These are phyloP conservation scores for Chaetomium olivaceum DNA, from an alignment of 2,329 filamentous ascomycete species.

Conservation along the genomic window DNA sequence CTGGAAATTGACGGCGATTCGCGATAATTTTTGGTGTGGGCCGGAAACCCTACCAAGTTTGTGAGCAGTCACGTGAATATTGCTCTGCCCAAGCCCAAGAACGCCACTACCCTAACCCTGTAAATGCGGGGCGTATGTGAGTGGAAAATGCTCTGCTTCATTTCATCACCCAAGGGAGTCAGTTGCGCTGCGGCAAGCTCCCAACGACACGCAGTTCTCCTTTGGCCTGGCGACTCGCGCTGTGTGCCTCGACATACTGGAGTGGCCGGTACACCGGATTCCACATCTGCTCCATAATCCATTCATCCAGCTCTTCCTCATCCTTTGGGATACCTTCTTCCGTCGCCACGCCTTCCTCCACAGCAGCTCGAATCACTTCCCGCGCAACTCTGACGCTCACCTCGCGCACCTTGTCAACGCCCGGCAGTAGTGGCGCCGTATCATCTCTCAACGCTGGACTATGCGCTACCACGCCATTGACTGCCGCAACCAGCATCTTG, in stretches of 20 bases:
- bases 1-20: constrained; percentile 33
- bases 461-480: constrained; percentile 68
- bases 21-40: constrained; percentile 37
- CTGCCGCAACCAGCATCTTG: constrained; percentile 78
- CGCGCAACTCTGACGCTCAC: constrained; percentile 77
- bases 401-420: constrained; percentile 70
- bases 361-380: constrained; percentile 70
- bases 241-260: constrained; percentile 53
- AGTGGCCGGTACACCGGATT: constrained; percentile 67
- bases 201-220: constrained; percentile 57
- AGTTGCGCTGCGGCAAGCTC: constrained; percentile 35
- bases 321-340: constrained; percentile 63
- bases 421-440: constrained; percentile 69
- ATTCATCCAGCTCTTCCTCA: constrained; percentile 61
- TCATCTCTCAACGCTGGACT: constrained; percentile 68
- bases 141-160: neutral
- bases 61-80: constrained; percentile 33
- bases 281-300: constrained; percentile 83
- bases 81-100: neutral
- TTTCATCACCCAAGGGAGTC: constrained; percentile 4
- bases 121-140: neutral
- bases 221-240: constrained; percentile 59
- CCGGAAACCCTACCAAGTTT: constrained; percentile 35
- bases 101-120: constrained; percentile 23
- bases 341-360: constrained; percentile 67